Evolutionary conservation across 768 basidiomycete genomes (phyloP), one percentile per base, ranked within the genome.

Genomic region (Rhizopogon roseolus): DNA sequence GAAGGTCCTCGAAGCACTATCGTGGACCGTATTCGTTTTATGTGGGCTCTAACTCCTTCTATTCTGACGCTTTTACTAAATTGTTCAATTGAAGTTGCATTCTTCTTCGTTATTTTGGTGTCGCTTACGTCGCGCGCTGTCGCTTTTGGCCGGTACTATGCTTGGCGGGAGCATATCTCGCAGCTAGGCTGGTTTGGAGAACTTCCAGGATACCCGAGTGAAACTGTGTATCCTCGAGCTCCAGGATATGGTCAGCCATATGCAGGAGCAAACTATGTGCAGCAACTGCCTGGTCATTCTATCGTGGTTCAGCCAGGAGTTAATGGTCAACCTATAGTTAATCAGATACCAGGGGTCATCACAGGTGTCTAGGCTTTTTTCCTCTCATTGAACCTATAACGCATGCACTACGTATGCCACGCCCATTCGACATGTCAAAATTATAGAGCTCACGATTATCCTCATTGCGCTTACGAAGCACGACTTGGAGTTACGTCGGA

Each of bases 131-230:
- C 69, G 6, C 68, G 68, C 22, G 68, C 71, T 37, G 62, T 69
- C 27, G 60, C 53, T 41, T 60, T 61, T 48, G 69, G 71, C 50
- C 68, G 68, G 65, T 71, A 55, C n/a, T 69, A 64, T 34, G 71
- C 68, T 11, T 73, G 71, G 72, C 53, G 56, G 25, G 60, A 65
- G 55, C 62, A 69, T 54, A 70, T 75, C 56, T 60, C 67, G 73
- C 86, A 90, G 59, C 76, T 91, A 9, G 85, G 84, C 1, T 90
- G 89, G 89, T 90, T 85, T 61, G 81, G 81, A 44, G 83, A 90
- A 73, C 72, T 73, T 59, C 86, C 86, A 22, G 85, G 84, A 38
- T 85, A 81, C 62, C 68, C 68, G 43, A 60, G 54, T 5, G 69
- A 69, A 49, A 44, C 57, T 16, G 3, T 62, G 22, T 56, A 60